Base-by-base conservation (phyloP, 31 red algal genomes). In the Porphyra umbilicalis region DNA sequence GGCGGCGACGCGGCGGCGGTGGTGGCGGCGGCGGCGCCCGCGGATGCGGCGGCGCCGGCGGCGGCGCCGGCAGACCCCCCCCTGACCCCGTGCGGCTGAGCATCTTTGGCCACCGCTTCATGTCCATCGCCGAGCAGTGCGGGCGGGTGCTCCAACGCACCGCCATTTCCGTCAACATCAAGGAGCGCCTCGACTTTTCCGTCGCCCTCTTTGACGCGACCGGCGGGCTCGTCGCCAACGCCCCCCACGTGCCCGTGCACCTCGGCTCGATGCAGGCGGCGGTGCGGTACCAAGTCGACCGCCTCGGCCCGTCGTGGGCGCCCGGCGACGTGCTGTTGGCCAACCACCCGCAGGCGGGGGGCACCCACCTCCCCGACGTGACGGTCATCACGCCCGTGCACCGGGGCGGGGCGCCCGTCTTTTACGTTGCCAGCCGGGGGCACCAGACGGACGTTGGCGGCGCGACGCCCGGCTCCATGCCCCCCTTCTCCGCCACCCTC, bases 391-490 rank as follows among this genome's bases (percentile, higher is more conserved):
- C 97, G 25, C 91, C 97, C 11, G 97, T 99, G 0, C 96, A 89
- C 80, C 80, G 84, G 39, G 86, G 71, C 36, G 75, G 80, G n/a
- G 38, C 84, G 40, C 40, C 86, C 14, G 92, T 96, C 11, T 99
- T 99, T 85, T 99, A 87, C 76, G 91, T 99, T 77, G 97, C 97
- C 30, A 91, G 87, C 77, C 79, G 97, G 35, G 97, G 91, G 39
- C 97, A 99, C 85, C 94, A 99, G 46, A 94, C 93, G 35, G 97
- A 99, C 76, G 88, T 99, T 77, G 97, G 97, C 29, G 97, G 97
- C 74, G 79, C 75, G 15, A 96, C 97, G 8, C 97, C 97, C 13
- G 97, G 97, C 34, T 96, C 93, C n/a, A 99, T 99, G 97, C 94
- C 97, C 37, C 94, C 97, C 8, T 99, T 99, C 76, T 94, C 91